phyloP scores from a whole-genome alignment of 2,329 filamentous ascomycete species.

The Mariannaea elegans region DNA sequence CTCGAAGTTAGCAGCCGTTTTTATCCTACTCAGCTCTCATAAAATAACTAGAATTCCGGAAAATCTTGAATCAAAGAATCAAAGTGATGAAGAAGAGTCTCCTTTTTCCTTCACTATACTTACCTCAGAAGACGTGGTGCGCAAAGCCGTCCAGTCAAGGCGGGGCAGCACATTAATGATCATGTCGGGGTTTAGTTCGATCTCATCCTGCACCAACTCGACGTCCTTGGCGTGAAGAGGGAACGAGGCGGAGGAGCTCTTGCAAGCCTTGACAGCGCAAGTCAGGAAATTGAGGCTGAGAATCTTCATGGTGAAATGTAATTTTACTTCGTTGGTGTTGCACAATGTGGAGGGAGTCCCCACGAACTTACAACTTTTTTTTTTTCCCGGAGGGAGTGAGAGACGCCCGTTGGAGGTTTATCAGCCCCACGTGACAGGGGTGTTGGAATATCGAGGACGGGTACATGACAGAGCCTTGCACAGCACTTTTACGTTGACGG shows the following conservation, averaged over 20 bases:
- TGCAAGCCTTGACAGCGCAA: conserved; percentile 96
- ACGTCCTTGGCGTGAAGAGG: conserved; percentile 93
- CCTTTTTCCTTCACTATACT: conserved; percentile 30
- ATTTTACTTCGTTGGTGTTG: not conserved
- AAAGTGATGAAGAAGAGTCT: not conserved
- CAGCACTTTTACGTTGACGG: no score
- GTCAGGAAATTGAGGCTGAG: conserved; percentile 96
- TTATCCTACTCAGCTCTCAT: not conserved
- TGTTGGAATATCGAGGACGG: not conserved
- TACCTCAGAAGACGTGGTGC: conserved; percentile 80
- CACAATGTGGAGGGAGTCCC: not conserved
- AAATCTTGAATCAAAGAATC: not conserved
- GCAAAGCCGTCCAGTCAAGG: conserved; percentile 86
- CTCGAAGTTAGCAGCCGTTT: not conserved
- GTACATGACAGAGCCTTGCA: not conserved
- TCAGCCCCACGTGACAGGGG: conserved; percentile 44
- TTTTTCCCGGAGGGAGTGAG: conserved; percentile 34
- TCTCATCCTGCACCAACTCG: conserved; percentile 87
- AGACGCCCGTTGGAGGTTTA: conserved; percentile 16
- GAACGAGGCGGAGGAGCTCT: conserved; percentile 79
- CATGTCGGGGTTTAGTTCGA: conserved; percentile 83
- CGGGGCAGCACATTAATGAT: conserved; percentile 86
- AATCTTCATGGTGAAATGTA: conserved; percentile 76
- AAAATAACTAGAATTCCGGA: conserved; percentile 16
- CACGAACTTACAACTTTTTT: conserved; percentile 45